Percentiles rank a stretch among this genome's conserved stretches.
These are phyloP conservation scores for Dissophora ornata DNA, from an alignment of 192 early-diverging fungal genomes.

Conservation along the genomic window DNA sequence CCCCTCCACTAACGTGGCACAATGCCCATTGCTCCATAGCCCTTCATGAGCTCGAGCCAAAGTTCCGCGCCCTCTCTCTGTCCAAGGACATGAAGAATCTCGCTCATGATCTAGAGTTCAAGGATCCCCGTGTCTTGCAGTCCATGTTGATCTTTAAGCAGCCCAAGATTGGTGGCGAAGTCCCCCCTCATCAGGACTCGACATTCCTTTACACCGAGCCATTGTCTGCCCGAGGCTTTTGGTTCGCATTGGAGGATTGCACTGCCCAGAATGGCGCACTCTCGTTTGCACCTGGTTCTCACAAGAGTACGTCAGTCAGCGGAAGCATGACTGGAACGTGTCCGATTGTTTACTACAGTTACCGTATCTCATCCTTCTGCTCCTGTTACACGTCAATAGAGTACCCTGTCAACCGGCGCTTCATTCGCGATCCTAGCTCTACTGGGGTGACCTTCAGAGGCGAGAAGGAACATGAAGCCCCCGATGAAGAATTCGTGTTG, in stretches of 20 bases:
- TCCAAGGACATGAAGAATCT: constrained; percentile 63
- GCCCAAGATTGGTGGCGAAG: constrained; percentile 70
- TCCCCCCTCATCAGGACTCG: constrained; percentile 91
- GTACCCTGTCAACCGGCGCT: constrained; percentile 69
- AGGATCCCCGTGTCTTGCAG: constrained; percentile 83
- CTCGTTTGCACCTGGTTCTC: constrained; percentile 85
- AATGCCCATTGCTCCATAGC: constrained; percentile 55
- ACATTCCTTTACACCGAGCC: constrained; percentile 93
- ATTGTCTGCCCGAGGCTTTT: constrained; percentile 84
- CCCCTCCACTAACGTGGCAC: too few relatives aligned
- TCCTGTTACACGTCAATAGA: constrained; percentile 29
- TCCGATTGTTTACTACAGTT: background rate
- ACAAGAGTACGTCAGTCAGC: constrained; percentile 72
- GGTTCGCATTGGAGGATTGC: constrained; percentile 95
- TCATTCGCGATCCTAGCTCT: constrained; percentile 67
- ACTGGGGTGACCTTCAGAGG: constrained; percentile 71
- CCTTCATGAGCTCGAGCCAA: constrained; percentile 83
- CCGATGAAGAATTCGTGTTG: constrained; percentile 64
- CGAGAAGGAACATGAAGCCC: constrained; percentile 51
- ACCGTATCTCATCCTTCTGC: background rate
- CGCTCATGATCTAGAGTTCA: constrained; percentile 70
- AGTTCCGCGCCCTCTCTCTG: constrained; percentile 76
- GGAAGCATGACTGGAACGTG: too few relatives aligned
- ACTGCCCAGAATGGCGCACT: constrained; percentile 89
- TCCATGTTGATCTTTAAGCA: constrained; percentile 94